These are phyloP conservation scores for Cytospora mali DNA, from an alignment of 2,329 filamentous ascomycete genomes.

Conservation along the genomic window DNA sequence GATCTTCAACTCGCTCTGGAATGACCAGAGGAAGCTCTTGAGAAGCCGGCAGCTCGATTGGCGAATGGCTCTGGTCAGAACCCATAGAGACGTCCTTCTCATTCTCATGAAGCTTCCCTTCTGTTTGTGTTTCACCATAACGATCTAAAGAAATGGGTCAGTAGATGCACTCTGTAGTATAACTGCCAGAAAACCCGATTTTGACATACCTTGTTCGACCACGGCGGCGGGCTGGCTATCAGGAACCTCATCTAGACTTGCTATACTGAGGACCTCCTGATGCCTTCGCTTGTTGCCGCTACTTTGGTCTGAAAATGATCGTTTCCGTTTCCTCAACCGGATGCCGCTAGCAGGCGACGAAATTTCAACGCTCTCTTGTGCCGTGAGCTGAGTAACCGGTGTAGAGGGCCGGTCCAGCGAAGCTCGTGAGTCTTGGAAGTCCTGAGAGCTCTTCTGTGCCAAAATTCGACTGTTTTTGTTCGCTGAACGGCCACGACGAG, in stretches of 20 bases:
- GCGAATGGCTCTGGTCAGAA: background rate
- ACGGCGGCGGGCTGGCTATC: constrained; percentile 30
- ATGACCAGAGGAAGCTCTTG: background rate
- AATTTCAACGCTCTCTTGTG: constrained; percentile 29
- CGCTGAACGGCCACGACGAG: constrained; percentile 19
- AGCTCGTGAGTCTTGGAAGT: constrained; percentile 1
- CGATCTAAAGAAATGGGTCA: constrained; percentile 6
- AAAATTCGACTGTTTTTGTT: constrained; percentile 7
- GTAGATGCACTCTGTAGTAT: background rate
- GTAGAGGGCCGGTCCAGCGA: constrained; percentile 30
- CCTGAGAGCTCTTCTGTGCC: constrained; percentile 4
- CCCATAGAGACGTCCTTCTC: constrained; percentile 1
- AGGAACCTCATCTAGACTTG: constrained; percentile 28
- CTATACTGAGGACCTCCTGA: constrained; percentile 21
- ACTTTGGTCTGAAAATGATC: constrained; percentile 32
- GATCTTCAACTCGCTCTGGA: background rate
- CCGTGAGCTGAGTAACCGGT: constrained; percentile 21
- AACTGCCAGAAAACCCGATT: background rate
- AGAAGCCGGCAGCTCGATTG: constrained; percentile 5
- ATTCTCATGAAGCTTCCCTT: constrained; percentile 1
- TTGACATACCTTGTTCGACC: constrained; percentile 8
- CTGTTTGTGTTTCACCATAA: background rate
- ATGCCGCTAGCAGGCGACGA: constrained; percentile 22
- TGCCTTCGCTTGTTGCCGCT: constrained; percentile 35
- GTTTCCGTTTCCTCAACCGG: constrained; percentile 37